Evolutionary conservation across 768 basidiomycete genomes (phyloP).

Genomic region (Podaxis sp.): DNA sequence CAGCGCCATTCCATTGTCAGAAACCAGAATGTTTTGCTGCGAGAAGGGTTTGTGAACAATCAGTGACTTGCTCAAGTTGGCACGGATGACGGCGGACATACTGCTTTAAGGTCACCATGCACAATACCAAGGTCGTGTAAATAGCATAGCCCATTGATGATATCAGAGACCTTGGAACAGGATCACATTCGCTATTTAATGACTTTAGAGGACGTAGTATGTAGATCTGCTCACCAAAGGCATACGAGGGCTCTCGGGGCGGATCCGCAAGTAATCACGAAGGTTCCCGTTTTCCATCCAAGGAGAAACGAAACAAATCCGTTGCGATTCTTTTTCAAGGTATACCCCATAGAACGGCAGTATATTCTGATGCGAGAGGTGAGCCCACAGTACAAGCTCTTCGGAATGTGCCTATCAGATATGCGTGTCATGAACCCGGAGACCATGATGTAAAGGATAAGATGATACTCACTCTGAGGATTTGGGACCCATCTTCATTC

Average conservation of each 20-base stretch:
- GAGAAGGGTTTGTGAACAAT: no score
- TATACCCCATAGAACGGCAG: conserved; percentile 34
- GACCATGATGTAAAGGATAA: no score
- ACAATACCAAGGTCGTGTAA: background rate
- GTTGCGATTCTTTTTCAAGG: conserved; percentile 2
- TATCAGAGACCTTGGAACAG: background rate
- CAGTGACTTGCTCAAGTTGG: no score
- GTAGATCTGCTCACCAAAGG: conserved; percentile 12
- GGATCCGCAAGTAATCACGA: conserved; percentile 12
- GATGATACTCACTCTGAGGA: no score
- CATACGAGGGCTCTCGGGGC: conserved; percentile 13
- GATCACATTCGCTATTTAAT: background rate
- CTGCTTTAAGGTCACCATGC: conserved; percentile 6
- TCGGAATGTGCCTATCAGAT: background rate
- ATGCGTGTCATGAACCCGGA: no score
- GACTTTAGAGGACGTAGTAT: background rate
- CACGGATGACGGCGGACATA: background rate
- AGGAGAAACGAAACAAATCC: conserved; percentile 21
- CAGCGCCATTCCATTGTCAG: background rate
- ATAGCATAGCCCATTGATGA: background rate
- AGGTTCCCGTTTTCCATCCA: conserved; percentile 24
- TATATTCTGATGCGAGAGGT: conserved; percentile 33
- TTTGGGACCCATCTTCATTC: no score
- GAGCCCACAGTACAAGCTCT: conserved; percentile 35
- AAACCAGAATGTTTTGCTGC: background rate